phyloP scores from a whole-genome alignment of 495 filamentous ascomycete species.

The Neurospora tetraspora region DNA sequence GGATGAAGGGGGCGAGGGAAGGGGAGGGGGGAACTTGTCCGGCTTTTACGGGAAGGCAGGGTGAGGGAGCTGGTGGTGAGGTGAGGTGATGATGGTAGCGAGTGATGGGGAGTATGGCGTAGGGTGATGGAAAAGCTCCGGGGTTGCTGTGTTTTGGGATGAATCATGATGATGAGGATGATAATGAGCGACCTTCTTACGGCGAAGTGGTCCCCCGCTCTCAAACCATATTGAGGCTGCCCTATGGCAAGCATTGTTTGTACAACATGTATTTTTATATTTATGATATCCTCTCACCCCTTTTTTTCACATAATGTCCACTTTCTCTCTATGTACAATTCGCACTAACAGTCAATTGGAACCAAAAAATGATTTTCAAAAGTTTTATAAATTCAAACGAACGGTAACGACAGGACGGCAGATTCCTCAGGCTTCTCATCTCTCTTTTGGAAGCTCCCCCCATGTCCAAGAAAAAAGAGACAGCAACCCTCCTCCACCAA shows the following conservation, averaged over 20 bases:
- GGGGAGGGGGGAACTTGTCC: constrained; percentile 16
- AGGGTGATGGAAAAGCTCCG: not conserved
- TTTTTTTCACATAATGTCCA: not conserved
- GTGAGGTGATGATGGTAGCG: constrained; percentile 4
- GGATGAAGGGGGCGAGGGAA: constrained; percentile 34
- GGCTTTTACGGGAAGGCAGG: constrained; percentile 15
- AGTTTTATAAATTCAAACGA: not conserved
- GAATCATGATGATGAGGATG: too few species aligned
- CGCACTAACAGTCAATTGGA: not conserved
- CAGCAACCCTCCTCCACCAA: not conserved
- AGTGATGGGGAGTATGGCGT: not conserved
- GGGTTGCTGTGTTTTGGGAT: too few species aligned
- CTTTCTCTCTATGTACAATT: not conserved
- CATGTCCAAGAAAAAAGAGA: not conserved
- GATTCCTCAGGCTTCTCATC: not conserved
- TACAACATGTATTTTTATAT: not conserved
- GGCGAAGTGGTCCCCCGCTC: not conserved
- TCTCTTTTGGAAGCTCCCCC: not conserved
- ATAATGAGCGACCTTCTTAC: not conserved
- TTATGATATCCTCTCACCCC: not conserved
- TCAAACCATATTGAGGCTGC: too few species aligned
- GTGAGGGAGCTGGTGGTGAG: constrained; percentile 2
- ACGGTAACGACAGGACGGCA: not conserved
- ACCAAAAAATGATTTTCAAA: not conserved
- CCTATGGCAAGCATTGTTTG: not conserved